These are phyloP conservation scores for Blastomyces gilchristii DNA, from an alignment of 2,329 filamentous ascomycete species.

Conservation along the genomic window DNA sequence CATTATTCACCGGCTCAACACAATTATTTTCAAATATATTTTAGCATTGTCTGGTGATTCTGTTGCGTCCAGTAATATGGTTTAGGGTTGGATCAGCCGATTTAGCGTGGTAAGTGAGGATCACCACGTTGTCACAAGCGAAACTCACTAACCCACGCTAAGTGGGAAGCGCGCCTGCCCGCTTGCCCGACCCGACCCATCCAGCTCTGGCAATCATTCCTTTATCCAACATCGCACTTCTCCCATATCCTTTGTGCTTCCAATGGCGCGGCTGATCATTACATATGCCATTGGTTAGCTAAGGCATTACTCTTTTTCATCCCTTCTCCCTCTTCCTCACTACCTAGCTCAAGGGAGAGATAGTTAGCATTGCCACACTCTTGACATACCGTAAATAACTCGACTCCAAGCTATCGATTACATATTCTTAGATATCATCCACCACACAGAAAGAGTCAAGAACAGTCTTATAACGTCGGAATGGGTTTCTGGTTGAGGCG, in stretches of 20 bases:
- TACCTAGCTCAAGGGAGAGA: not conserved
- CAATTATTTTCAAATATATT: too few relatives aligned
- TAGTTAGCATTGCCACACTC: not conserved
- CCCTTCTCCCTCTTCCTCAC: not conserved
- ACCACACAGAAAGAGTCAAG: not conserved
- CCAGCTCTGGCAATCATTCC: not conserved
- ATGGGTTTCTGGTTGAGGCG: constrained; percentile 3
- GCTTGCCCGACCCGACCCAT: not conserved
- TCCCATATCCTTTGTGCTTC: not conserved
- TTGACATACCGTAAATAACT: not conserved
- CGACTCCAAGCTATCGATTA: not conserved
- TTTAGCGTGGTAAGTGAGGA: not conserved
- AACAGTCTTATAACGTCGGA: not conserved
- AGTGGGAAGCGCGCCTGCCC: not conserved
- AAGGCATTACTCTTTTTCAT: not conserved
- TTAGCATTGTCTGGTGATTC: not conserved
- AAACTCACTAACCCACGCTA: not conserved
- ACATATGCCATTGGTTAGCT: not conserved
- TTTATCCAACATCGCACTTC: not conserved
- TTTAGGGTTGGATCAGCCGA: not conserved
- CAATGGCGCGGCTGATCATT: constrained; percentile 1
- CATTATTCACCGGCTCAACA: too few relatives aligned
- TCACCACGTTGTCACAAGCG: too few relatives aligned
- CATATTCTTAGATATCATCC: not conserved
- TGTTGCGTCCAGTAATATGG: not conserved